Base-by-base conservation (phyloP, 257 asterid species). In the Przewalskia tangutica region DNA sequence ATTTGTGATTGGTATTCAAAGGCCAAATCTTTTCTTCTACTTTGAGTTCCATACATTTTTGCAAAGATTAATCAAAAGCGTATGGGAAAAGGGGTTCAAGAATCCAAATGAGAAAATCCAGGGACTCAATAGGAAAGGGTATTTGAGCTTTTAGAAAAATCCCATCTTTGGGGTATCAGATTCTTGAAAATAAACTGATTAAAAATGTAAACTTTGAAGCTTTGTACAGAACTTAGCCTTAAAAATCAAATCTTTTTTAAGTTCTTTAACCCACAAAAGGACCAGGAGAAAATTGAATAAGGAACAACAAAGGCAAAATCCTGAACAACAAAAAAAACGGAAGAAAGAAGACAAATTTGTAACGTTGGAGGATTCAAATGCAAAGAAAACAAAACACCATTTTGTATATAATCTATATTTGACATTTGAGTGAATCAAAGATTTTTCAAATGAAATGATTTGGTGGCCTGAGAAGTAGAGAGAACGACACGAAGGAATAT, bases 1-100 rank as follows among this genome's bases (percentile, higher is more conserved):
- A 95, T 85, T 85, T 92, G 93, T 17, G 91, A 81, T 82, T 93
- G 89, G 82, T 90, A 90, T 87, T 93, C 98, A 48, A 86, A 81
- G 1, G 89, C 91, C 92, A 93, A 75, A 53, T 89, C 98, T 80
- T 88, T 90, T 82, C 88, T 92, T 82, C 88, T 92, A 81, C 92
- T 88, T 51, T 84, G 90, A 53, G 86, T 84, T 73, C 79, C 60
- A 20, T 12, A 73, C 79, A 73, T 73, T 73, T 73, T 70, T 66
- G 7, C 58, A 44, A 48, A 23, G 42, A 48, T 23, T 48, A 73
- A 73, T 13, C 60, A 73, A 73, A 48, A 20, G 59, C 23, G 23
- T 71, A 27, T 5, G 7, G 7, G 18, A 46, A 46, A 18, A 71
- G 18, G 11, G 36, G 46, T 71, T 58, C 1, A 71, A 71, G 11